Evolutionary conservation across 1,284 basidiomycete genomes (phyloP), one percentile per base, ranked within the genome.

Genomic region (Mycena sp.): DNA sequence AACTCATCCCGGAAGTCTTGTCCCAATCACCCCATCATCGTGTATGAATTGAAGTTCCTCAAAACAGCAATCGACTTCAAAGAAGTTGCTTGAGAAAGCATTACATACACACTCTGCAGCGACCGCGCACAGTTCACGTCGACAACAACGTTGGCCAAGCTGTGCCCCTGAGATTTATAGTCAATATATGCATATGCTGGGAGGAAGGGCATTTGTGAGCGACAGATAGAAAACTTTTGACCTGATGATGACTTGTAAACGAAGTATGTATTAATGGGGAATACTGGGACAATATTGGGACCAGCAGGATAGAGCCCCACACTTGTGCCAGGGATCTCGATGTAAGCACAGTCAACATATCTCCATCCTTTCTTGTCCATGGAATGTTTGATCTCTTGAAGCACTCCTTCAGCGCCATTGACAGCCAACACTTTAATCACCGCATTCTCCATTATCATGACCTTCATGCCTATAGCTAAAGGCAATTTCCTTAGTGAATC

Each of bases 111-210:
- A 7, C 55, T 37, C 14, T 55, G 53, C 17, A 57, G 12, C 0
- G 55, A 57, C 16, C 12, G 32, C 4, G 19, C n/a, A 0, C 56
- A 45, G 1, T 41, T 25, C 28, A 58, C n/a, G 11, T 58, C 56
- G 0, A 58, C 23, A 0, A 50, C 30, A 0, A 48, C 56, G 2
- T 4, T 23, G 0, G 0, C 0, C 4, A 58, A 16, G n/a, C 46
- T 41, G 0, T 38, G 17, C 0, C 56, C 56, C n/a, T 58, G 56
- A 0, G 56, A 49, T 21, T 58, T 58, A 7, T 58, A 58, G 17
- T 58, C 56, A 4, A 35, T 50, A 14, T 58, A 58, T 4, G 56
- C 56, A 14, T 58, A 58, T 0, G 56, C 45, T 0, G 45, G 56
- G 4, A 58, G 14, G 1, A 58, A 6, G 12, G 45, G 45, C 0